Evolutionary conservation across 1,284 basidiomycete genomes (phyloP), one percentile per base, ranked within the genome.

Genomic region (Spongiforma sp.): DNA sequence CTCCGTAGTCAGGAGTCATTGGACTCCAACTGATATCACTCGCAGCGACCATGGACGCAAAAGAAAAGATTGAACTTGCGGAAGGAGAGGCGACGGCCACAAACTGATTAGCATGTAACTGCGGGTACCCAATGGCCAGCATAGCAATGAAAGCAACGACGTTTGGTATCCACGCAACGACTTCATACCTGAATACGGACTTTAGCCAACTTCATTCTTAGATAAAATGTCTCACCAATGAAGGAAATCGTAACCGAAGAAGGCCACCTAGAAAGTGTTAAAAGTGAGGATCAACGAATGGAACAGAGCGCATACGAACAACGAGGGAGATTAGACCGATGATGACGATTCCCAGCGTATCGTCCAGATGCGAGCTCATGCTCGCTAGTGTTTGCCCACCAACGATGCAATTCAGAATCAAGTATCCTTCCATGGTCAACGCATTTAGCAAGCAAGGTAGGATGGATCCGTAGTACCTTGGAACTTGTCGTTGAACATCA

Each of bases 311-410:
- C 28, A 14, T 33, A 69, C 82, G 73, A 46, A 93, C 85, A 36
- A 83, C 79, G 30, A 95, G 80, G 1, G 89, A 87, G 36, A 93
- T 83, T 32, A 91, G 65, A 3, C 86, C 82, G 33, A 94, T 90
- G 62, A 95, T 89, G 21, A 93, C 89, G 65, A 95, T 95, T 1
- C 94, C 94, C 9, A 92, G 62, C 0, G 85, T 83, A 54, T 82
- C 83, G 62, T 82, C 69, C 21, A 87, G 69, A 61, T 80, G 79
- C 24, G 76, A 73, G 50, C 85, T 89, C 11, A 88, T 86, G 39
- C 87, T 84, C 4, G 87, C 84, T 50, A 94, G 78, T 1, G 88
- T 86, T 73, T 93, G 91, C 0, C 91, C 93, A 9, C 90, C 92
- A 59, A 92, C 81, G 69, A 94, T 93, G 58, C 84, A 86, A 70